Conservation (phyloP, 495 filamentous ascomycete species). For the Penicillium dipodomyicola region DNA sequence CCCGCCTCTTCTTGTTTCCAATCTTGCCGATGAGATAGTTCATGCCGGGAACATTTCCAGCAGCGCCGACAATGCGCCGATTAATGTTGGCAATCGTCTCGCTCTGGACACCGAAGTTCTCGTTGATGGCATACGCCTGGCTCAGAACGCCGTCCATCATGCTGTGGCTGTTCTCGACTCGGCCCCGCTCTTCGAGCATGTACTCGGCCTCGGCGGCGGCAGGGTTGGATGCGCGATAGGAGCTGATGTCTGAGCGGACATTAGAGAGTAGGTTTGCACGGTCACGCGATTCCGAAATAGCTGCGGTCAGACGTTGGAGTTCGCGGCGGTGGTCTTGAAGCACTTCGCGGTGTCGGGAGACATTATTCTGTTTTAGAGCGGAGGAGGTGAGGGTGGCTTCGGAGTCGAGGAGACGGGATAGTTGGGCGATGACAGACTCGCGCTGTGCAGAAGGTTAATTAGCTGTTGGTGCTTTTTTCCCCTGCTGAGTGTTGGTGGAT, state of each 20-base stretch:
- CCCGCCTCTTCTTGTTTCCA: constrained; percentile 89
- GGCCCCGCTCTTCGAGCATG: constrained; percentile 86
- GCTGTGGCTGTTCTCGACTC: constrained; percentile 82
- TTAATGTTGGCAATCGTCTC: constrained; percentile 86
- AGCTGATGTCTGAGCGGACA: constrained; percentile 87
- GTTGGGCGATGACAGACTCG: constrained; percentile 75
- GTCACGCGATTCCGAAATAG: constrained; percentile 71
- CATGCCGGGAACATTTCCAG: constrained; percentile 86
- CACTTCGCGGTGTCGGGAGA: constrained; percentile 87
- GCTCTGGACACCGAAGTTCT: constrained; percentile 82
- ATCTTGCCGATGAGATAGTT: constrained; percentile 93
- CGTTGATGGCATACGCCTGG: constrained; percentile 96
- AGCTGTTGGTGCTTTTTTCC: background rate
- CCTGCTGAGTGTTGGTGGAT: constrained; percentile 10
- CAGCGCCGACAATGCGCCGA: constrained; percentile 80
- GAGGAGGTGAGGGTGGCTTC: constrained; percentile 87
- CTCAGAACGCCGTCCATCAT: constrained; percentile 87
- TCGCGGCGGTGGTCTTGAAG: constrained; percentile 84
- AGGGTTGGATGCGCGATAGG: constrained; percentile 79
- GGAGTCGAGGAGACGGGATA: constrained; percentile 87
- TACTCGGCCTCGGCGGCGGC: constrained; percentile 85
- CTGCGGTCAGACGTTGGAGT: constrained; percentile 64
- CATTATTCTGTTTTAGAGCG: constrained; percentile 90
- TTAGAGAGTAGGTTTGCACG: constrained; percentile 88
- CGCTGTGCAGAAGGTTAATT: constrained; percentile 52